phyloP scores from a whole-genome alignment of 345 rosid species.

The Sisymbrium altissimum region DNA sequence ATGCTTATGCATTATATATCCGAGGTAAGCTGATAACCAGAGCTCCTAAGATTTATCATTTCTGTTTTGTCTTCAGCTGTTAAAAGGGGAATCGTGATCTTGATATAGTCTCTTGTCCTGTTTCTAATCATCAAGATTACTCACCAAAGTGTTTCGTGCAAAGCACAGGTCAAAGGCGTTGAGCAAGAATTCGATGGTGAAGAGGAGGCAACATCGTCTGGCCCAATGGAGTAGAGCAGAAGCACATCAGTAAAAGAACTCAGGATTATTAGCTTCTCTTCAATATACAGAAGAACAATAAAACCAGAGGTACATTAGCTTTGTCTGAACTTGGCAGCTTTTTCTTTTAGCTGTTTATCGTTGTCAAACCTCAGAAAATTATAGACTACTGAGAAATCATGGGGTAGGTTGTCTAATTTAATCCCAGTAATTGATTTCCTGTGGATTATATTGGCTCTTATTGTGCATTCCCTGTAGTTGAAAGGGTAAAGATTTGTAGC shows the following conservation, averaged over 20 bases:
- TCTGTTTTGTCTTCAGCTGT: background rate
- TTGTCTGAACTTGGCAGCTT: slow-evolving; percentile 6
- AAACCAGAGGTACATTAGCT: slow-evolving; percentile 15
- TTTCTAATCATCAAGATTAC: background rate
- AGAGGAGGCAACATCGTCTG: slow-evolving; percentile 47
- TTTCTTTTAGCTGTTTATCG: background rate
- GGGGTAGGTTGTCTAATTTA: background rate
- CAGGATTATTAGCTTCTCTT: background rate
- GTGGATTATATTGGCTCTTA: background rate
- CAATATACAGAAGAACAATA: slow-evolving; percentile 10
- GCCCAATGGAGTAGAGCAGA: slow-evolving; percentile 50
- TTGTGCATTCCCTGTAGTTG: background rate
- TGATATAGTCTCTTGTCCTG: background rate
- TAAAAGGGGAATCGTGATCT: background rate
- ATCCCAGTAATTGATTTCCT: background rate
- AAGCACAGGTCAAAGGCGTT: slow-evolving; percentile 72
- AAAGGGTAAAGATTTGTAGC: slow-evolving; percentile 18
- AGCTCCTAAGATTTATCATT: background rate
- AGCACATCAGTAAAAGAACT: background rate
- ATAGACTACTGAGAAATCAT: background rate
- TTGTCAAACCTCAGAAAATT: background rate
- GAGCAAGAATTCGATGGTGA: slow-evolving; percentile 85
- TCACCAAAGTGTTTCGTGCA: slow-evolving; percentile 11
- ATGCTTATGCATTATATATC: slow-evolving; percentile 99
- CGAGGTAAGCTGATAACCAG: slow-evolving; percentile 54